Conservation (phyloP, 1,139 yeast species). For the Pichiaceae sp. region DNA sequence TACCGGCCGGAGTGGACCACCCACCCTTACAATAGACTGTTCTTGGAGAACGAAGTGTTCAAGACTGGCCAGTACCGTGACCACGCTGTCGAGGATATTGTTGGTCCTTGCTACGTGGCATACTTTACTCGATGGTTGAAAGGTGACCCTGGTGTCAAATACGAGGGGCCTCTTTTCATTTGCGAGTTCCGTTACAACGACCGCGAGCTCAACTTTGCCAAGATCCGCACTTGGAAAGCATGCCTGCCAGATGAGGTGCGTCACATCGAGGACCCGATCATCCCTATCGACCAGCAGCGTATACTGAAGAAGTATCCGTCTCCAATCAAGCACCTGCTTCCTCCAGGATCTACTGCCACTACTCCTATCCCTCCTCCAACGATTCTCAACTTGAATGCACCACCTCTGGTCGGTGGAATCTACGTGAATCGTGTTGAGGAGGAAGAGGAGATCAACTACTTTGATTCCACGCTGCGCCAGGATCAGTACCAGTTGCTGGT, state of each 20-base stretch:
- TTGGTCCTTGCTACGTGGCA: constrained; percentile 91
- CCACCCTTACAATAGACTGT: constrained; percentile 80
- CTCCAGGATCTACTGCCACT: constrained; percentile 59
- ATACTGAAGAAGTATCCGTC: constrained; percentile 70
- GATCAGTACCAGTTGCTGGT: constrained; percentile 20
- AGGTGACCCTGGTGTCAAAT: constrained; percentile 84
- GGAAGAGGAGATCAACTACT: constrained; percentile 74
- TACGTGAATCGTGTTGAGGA: constrained; percentile 67
- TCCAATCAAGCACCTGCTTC: constrained; percentile 71
- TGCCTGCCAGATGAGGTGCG: constrained; percentile 96
- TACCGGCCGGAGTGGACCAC: constrained; percentile 97
- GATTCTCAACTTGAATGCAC: constrained; percentile 75
- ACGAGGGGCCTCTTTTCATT: constrained; percentile 77
- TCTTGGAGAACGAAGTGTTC: constrained; percentile 89
- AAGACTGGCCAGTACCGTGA: constrained; percentile 96
- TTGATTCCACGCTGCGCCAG: constrained; percentile 28
- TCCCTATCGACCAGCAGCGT: constrained; percentile 49
- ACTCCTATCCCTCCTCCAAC: constrained; percentile 81
- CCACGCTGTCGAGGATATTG: constrained; percentile 78
- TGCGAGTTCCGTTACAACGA: constrained; percentile 96
- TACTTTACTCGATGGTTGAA: constrained; percentile 91
- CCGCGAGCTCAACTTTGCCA: constrained; percentile 79
- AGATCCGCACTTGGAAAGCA: constrained; percentile 97
- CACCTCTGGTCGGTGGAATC: constrained; percentile 89
- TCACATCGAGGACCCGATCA: constrained; percentile 77